phyloP scores from a whole-genome alignment of 75 land plant species.

The Gnetum montanum region DNA sequence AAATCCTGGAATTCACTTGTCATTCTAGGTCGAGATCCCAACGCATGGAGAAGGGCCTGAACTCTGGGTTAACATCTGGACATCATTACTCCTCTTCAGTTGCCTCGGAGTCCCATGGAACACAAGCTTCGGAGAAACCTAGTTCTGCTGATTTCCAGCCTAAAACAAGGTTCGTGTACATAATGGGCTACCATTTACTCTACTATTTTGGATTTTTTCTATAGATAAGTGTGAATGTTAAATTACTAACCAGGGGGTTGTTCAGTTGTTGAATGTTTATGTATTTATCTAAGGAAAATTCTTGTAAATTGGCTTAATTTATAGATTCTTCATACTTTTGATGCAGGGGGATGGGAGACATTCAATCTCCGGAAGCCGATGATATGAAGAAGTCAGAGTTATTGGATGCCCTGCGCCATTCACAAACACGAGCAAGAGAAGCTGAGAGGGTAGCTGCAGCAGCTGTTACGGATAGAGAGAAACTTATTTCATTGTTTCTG shows the following conservation, averaged over 20 bases:
- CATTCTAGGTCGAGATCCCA: slow-evolving; percentile 6
- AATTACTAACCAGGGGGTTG: too few relatives aligned
- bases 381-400: slow-evolving; percentile 28
- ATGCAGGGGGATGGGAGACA: too few relatives aligned
- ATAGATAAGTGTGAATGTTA: too few relatives aligned
- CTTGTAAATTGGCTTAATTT: too few relatives aligned
- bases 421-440: slow-evolving; percentile 80
- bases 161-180: too few relatives aligned
- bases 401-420: slow-evolving; percentile 62
- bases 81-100: not conserved
- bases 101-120: slow-evolving; percentile 10
- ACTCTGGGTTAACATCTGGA: slow-evolving; percentile 1
- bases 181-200: too few relatives aligned
- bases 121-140: not conserved
- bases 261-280: too few relatives aligned
- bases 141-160: not conserved
- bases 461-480: slow-evolving; percentile 28
- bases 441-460: slow-evolving; percentile 52
- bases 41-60: not conserved
- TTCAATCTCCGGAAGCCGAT: slow-evolving; percentile 3
- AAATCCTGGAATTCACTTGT: slow-evolving; percentile 7
- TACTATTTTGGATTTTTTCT: too few relatives aligned
- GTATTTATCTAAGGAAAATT: too few relatives aligned
- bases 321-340: too few relatives aligned
- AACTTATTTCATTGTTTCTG: slow-evolving; percentile 20